These are phyloP conservation scores for Camellia oleifera DNA, from an alignment of 179 eudicot species.

Conservation along the genomic window DNA sequence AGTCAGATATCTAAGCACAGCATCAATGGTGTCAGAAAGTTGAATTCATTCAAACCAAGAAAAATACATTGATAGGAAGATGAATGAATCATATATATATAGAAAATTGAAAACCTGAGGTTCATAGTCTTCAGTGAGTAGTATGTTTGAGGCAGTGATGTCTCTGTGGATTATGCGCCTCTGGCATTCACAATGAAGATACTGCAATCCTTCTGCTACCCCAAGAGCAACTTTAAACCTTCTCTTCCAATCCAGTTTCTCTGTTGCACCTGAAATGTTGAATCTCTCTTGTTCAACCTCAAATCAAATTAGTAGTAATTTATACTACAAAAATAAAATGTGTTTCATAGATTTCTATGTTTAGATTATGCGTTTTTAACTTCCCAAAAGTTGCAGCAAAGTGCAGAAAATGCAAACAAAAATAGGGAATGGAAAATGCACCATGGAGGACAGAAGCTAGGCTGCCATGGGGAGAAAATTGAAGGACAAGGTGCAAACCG, in stretches of 20 bases:
- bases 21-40: background rate
- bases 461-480: conserved; percentile 67
- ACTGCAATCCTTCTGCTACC: conserved; percentile 76
- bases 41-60: background rate
- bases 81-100: background rate
- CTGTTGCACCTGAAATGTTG: conserved; percentile 34
- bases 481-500: conserved; percentile 75
- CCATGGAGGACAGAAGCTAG: conserved; percentile 76
- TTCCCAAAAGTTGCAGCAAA: too few species aligned
- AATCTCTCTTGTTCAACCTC: conserved; percentile 3
- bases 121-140: conserved; percentile 66
- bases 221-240: conserved; percentile 78
- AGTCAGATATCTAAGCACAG: conserved; percentile 75
- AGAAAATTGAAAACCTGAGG: conserved; percentile 52
- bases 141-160: conserved; percentile 86
- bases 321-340: too few species aligned
- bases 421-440: conserved; percentile 22
- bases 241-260: conserved; percentile 53
- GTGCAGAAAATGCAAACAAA: background rate
- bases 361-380: too few species aligned
- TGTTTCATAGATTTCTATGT: too few species aligned
- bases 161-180: conserved; percentile 93
- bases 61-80: background rate
- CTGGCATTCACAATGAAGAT: conserved; percentile 76
- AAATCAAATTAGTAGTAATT: background rate